Conservation (phyloP, 805 yeast genomes). For the Naumovozyma dairenensis region DNA sequence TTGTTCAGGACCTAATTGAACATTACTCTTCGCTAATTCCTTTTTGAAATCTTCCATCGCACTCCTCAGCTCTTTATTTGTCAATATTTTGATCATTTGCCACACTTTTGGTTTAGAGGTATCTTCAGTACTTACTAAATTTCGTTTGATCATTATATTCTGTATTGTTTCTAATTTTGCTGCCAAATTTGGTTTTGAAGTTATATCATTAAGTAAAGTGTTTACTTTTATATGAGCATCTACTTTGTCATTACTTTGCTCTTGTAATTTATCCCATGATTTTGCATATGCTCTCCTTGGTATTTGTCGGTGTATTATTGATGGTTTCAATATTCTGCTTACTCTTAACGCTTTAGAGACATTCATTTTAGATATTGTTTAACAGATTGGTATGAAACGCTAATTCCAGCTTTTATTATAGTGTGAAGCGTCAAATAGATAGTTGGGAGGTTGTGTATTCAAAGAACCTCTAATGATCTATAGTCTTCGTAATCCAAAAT, state of each 20-base stretch:
- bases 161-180: constrained; percentile 14
- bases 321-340: no score
- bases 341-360: no score
- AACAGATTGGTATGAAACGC: no score
- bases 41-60: constrained; percentile 19
- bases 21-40: constrained; percentile 22
- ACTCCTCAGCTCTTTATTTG: constrained; percentile 19
- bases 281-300: constrained; percentile 15
- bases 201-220: constrained; percentile 17
- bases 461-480: no score
- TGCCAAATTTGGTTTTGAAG: constrained; percentile 15
- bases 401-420: no score
- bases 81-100: constrained; percentile 20
- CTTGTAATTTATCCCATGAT: constrained; percentile 17
- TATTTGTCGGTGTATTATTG: no score
- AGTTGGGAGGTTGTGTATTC: no score
- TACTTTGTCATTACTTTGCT: constrained; percentile 14
- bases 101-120: constrained; percentile 8
- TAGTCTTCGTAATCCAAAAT: no score
- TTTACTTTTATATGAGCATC: constrained; percentile 23
- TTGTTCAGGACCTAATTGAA: constrained; percentile 22
- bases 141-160: constrained; percentile 16
- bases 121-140: constrained; percentile 11
- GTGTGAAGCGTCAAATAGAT: no score
- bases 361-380: no score